These are phyloP conservation scores for Clathrus columnatus DNA, from an alignment of 768 basidiomycete species.

Conservation along the genomic window DNA sequence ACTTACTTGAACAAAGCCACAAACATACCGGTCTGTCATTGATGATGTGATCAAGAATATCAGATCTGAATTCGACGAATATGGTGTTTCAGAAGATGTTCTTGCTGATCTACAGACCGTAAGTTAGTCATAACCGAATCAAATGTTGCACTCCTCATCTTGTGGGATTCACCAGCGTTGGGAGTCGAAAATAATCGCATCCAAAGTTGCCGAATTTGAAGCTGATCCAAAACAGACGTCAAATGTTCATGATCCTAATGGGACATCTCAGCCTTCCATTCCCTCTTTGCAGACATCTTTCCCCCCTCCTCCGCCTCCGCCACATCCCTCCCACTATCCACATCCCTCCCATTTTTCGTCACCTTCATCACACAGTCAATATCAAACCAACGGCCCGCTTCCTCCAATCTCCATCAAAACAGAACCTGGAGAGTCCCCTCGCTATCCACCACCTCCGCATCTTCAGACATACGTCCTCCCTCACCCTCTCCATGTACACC, in stretches of 20 bases:
- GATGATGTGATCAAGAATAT: slow-evolving; percentile 88
- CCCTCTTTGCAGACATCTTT: slow-evolving; percentile 35
- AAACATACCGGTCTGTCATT: slow-evolving; percentile 88
- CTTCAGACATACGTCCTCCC: slow-evolving; percentile 45
- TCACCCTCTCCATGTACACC: slow-evolving; percentile 55
- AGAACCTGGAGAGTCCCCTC: slow-evolving; percentile 42
- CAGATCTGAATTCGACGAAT: slow-evolving; percentile 94
- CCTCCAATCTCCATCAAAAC: slow-evolving; percentile 42
- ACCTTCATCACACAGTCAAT: slow-evolving; percentile 34
- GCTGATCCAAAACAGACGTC: slow-evolving; percentile 18
- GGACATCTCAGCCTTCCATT: slow-evolving; percentile 28
- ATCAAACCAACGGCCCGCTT: slow-evolving; percentile 6
- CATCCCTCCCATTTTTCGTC: slow-evolving; percentile 47
- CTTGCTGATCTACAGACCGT: slow-evolving; percentile 83
- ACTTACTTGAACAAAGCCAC: slow-evolving; percentile 57
- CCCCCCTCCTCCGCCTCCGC: slow-evolving; percentile 46
- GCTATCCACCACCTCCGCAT: slow-evolving; percentile 48
- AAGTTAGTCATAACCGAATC: slow-evolving; percentile 29
- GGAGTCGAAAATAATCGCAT: slow-evolving; percentile 91
- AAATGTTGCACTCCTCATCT: background rate
- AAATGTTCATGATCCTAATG: background rate
- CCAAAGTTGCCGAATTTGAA: slow-evolving; percentile 92
- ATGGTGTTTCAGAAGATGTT: slow-evolving; percentile 87
- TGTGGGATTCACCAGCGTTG: slow-evolving; percentile 60
- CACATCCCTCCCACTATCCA: slow-evolving; percentile 46